Conservation (phyloP, 2,329 filamentous ascomycete species). For the Curvularia spicifera region DNA sequence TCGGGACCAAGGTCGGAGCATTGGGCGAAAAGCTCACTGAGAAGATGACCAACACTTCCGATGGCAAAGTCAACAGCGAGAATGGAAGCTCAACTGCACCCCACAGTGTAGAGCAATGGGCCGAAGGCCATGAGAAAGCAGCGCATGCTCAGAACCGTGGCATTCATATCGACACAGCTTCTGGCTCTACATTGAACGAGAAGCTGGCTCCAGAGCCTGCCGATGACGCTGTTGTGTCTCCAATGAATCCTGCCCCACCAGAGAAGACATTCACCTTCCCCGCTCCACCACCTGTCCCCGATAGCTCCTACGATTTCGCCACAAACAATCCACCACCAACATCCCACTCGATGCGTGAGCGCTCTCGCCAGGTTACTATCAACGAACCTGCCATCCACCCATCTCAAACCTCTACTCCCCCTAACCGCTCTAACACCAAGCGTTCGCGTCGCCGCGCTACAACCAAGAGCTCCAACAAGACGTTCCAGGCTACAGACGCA, state of each 20-base stretch:
- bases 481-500: constrained; percentile 72
- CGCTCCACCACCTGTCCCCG: constrained; percentile 44
- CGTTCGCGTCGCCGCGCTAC: constrained; percentile 68
- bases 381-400: constrained; percentile 33
- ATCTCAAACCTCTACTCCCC: constrained; percentile 7
- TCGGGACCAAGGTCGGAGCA: constrained; percentile 33
- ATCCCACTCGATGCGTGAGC: constrained; percentile 25
- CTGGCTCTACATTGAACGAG: constrained; percentile 38
- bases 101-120: constrained; percentile 47
- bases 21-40: constrained; percentile 42
- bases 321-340: constrained; percentile 12
- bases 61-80: constrained; percentile 23
- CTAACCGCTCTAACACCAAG: constrained; percentile 26
- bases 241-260: constrained; percentile 33
- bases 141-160: constrained; percentile 20
- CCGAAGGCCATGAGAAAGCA: constrained; percentile 47
- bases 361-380: constrained; percentile 46
- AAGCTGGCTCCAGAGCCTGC: constrained; percentile 38
- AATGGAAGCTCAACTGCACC: constrained; percentile 11
- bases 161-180: constrained; percentile 31
- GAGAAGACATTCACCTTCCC: constrained; percentile 40
- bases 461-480: constrained; percentile 71
- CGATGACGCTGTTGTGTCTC: constrained; percentile 41
- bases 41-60: constrained; percentile 32
- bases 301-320: constrained; percentile 18